These are phyloP conservation scores for Penicillium simplicissimum DNA, from an alignment of 495 filamentous ascomycete genomes.

Conservation along the genomic window DNA sequence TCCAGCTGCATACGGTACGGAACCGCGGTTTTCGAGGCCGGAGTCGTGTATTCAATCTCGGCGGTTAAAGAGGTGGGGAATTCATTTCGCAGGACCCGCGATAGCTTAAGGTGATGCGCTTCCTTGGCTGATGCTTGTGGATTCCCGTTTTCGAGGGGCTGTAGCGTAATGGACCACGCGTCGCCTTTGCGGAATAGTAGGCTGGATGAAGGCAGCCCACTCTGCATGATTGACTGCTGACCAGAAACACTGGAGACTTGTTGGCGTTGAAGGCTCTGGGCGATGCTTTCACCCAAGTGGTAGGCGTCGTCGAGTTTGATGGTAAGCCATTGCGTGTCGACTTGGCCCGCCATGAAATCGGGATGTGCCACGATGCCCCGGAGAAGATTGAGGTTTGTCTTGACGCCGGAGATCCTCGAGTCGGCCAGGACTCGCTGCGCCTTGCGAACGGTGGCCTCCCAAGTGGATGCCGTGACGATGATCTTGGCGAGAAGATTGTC, in stretches of 20 bases:
- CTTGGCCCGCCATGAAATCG: conserved; percentile 45
- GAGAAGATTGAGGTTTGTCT: conserved; percentile 56
- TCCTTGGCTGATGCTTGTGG: conserved; percentile 17
- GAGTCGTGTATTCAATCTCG: conserved; percentile 55
- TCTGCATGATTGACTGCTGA: conserved; percentile 8
- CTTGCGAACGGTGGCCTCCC: conserved; percentile 52
- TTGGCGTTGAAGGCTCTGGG: conserved; percentile 12
- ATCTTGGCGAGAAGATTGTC: conserved; percentile 63
- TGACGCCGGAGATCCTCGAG: conserved; percentile 53
- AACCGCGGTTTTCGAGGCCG: conserved; percentile 27
- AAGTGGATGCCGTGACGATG: conserved; percentile 56
- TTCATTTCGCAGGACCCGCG: conserved; percentile 56
- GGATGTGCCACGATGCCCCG: conserved; percentile 51
- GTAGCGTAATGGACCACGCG: conserved; percentile 54
- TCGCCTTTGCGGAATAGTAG: conserved; percentile 57
- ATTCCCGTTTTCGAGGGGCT: conserved; percentile 27
- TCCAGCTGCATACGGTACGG: conserved; percentile 48
- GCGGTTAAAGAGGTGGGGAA: conserved; percentile 57
- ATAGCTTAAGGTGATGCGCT: conserved; percentile 51
- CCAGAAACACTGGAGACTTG: not conserved
- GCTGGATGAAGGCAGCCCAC: conserved; percentile 32
- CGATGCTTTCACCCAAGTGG: conserved; percentile 32
- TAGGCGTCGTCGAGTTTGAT: conserved; percentile 42
- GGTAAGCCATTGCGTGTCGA: conserved; percentile 62
- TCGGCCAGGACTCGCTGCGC: conserved; percentile 56